phyloP scores from a whole-genome alignment of 2,329 filamentous ascomycete species.

The Apiospora rasikravindrae region DNA sequence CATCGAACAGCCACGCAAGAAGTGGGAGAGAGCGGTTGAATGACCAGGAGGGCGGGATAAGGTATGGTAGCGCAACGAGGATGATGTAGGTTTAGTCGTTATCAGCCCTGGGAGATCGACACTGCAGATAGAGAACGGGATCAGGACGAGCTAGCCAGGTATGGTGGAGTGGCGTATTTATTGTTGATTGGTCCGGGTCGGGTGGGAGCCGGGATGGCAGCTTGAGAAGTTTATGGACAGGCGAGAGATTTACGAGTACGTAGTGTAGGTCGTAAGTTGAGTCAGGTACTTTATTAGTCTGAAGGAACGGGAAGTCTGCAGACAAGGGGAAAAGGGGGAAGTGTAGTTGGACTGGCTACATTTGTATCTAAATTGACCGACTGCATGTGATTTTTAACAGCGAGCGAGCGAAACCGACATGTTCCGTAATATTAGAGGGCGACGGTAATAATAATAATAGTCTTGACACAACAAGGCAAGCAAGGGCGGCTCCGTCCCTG shows the following conservation, averaged over 20 bases:
- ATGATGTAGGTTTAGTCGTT: background rate
- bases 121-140: background rate
- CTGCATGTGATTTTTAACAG: background rate
- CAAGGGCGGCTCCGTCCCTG: background rate
- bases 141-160: constrained; percentile 3
- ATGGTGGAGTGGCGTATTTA: constrained; percentile 3
- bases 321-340: background rate
- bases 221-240: background rate
- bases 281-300: background rate
- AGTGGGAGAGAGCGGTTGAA: background rate
- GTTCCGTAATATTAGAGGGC: constrained; percentile 5
- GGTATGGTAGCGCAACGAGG: background rate
- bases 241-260: background rate
- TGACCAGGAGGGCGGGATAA: background rate
- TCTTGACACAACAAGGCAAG: background rate
- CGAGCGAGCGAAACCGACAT: background rate
- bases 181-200: background rate
- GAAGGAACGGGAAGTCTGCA: background rate
- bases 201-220: background rate
- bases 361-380: background rate
- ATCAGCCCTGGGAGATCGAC: constrained; percentile 9
- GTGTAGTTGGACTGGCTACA: background rate
- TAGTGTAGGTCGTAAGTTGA: background rate
- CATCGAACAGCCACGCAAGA: background rate
- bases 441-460: background rate